Evolutionary conservation across 2,329 filamentous ascomycete genomes (phyloP).

Genomic region (Colletotrichum coccodes): DNA sequence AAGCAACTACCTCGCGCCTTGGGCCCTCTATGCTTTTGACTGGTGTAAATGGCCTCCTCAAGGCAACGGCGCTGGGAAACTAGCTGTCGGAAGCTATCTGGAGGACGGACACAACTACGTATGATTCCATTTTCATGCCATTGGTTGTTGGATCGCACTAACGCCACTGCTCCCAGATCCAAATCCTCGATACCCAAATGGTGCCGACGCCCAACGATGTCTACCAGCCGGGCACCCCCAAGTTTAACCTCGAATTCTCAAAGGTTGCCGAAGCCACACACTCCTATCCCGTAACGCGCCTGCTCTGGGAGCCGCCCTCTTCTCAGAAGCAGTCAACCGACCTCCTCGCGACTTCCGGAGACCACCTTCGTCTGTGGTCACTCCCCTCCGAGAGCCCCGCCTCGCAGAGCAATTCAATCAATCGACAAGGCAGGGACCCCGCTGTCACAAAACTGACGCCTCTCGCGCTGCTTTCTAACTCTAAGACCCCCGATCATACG

Average conservation of each 20-base stretch:
- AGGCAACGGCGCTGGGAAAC: slow-evolving; percentile 84
- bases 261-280: slow-evolving; percentile 97
- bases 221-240: slow-evolving; percentile 75
- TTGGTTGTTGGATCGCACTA: slow-evolving; percentile 3
- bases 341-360: slow-evolving; percentile 91
- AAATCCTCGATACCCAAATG: slow-evolving; percentile 93
- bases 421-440: slow-evolving; percentile 66
- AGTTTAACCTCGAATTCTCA: slow-evolving; percentile 86
- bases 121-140: slow-evolving; percentile 43
- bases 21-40: slow-evolving; percentile 96
- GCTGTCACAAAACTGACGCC: slow-evolving; percentile 85
- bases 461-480: slow-evolving; percentile 92
- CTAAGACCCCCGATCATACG: slow-evolving; percentile 97
- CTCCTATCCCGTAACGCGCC: slow-evolving; percentile 94
- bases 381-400: slow-evolving; percentile 76
- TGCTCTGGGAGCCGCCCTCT: slow-evolving; percentile 95
- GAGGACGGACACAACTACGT: slow-evolving; percentile 99
- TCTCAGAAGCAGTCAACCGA: slow-evolving; percentile 96
- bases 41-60: slow-evolving; percentile 99
- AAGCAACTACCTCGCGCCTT: slow-evolving; percentile 93
- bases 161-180: slow-evolving; percentile 70
- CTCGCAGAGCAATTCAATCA: slow-evolving; percentile 73
- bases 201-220: slow-evolving; percentile 75
- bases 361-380: slow-evolving; percentile 94
- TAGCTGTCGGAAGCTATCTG: slow-evolving; percentile 94